These are phyloP conservation scores for Eucalyptus cloeziana DNA, from an alignment of 345 rosid genomes.

Conservation along the genomic window DNA sequence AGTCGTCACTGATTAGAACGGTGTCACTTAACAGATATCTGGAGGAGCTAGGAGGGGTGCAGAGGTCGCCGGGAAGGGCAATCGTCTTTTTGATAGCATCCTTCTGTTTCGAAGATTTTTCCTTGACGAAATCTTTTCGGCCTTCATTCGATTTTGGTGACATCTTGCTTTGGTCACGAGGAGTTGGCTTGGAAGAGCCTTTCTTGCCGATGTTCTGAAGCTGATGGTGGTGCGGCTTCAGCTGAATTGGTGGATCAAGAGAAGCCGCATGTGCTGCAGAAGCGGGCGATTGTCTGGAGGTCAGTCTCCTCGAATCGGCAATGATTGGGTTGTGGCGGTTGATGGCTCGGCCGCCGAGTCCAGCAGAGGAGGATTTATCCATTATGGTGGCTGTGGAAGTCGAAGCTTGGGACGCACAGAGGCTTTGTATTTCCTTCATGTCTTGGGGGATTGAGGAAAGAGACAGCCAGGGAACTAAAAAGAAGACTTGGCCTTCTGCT, in stretches of 20 bases:
- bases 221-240: background rate
- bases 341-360: constrained; percentile 47
- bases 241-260: constrained; percentile 21
- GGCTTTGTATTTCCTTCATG: background rate
- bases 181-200: background rate
- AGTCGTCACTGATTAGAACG: constrained; percentile 20
- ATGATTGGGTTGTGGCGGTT: constrained; percentile 90
- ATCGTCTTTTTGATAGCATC: background rate
- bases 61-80: background rate
- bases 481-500: background rate
- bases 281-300: constrained; percentile 19
- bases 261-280: constrained; percentile 25
- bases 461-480: background rate
- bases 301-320: constrained; percentile 49
- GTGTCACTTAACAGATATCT: constrained; percentile 58
- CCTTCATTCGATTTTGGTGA: constrained; percentile 4
- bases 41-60: constrained; percentile 61
- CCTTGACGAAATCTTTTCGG: constrained; percentile 5
- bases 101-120: background rate
- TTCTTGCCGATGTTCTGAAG: constrained; percentile 21
- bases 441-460: background rate
- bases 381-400: background rate
- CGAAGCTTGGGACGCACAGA: background rate
- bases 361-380: background rate
- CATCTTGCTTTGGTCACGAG: background rate